Evolutionary conservation across 768 basidiomycete species (phyloP), one percentile per base, ranked within the genome.

Genomic region (Termitomyces heimii): DNA sequence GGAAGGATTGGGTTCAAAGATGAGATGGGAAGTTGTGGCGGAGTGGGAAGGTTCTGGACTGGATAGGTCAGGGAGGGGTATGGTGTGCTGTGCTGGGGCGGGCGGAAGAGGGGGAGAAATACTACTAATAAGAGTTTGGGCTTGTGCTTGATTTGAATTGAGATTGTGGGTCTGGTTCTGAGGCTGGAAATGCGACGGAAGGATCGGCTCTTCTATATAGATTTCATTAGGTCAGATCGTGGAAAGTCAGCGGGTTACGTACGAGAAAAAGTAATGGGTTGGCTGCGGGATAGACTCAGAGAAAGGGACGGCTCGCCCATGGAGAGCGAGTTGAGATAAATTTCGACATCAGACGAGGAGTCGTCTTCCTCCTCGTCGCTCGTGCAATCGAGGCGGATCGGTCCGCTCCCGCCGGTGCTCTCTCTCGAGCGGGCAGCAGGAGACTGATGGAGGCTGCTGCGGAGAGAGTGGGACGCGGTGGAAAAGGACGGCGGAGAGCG

Each of bases 291-390:
- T 9, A 43, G 31, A 44, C 37, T 14, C 6, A 45, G 26, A 26
- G 34, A 54, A 14, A 46, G 43, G 3, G 61, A 47, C 9, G 70
- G 70, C 56, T 71, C 66, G 56, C 71, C 66, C 58, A 73, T 61
- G 24, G 67, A 68, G 44, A 71, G 67, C 46, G 66, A 65, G 50
- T 67, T 66, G 44, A 75, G 65, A 53, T 73, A 73, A 18, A 75
- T 73, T 59, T 75, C 74, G 39, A 75, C 67, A 26, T 66, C 65
- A 16, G 60, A 61, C 37, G 63, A 64, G 20, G 60, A 58, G 24
- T 62, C 57, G 31, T 64, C 62, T 13, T 62, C 55, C 4, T 63
- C 60, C 42, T 66, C 61, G 45, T 62, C 57, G 13, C 50, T 44
- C 1, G 55, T 56, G 9, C 50, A 55, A 43, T 61, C 60, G 50